Conservation (phyloP, 1,284 basidiomycete species). For the Heterobasidion annosum region DNA sequence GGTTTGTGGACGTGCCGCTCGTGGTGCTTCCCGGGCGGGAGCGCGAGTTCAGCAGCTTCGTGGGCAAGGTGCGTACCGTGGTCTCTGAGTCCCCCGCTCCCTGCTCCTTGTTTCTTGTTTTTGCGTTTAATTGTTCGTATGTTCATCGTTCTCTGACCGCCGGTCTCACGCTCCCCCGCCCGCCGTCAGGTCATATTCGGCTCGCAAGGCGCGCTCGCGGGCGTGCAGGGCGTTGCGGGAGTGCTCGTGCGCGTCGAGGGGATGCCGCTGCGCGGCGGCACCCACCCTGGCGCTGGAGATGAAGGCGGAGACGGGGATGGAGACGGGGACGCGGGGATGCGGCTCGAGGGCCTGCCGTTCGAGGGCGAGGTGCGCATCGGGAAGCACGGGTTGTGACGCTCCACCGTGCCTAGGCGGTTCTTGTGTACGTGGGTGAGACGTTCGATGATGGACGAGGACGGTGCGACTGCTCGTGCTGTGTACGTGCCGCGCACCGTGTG, state of each 20-base stretch:
- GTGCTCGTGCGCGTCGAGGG: conserved; percentile 54
- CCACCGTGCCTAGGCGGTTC: not conserved
- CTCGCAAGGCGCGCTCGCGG: conserved; percentile 55
- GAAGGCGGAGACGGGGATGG: not conserved
- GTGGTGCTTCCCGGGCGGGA: conserved; percentile 68
- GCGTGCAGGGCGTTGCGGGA: conserved; percentile 55
- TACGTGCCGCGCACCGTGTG: too few relatives aligned
- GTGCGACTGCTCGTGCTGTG: too few relatives aligned
- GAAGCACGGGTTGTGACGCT: conserved; percentile 29
- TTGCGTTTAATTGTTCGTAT: not conserved
- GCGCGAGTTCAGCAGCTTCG: conserved; percentile 62
- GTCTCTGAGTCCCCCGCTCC: not conserved
- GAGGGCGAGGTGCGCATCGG: conserved; percentile 56
- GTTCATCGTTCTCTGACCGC: not conserved
- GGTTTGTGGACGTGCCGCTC: conserved; percentile 61
- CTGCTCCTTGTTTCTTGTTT: not conserved
- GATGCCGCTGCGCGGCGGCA: conserved; percentile 35
- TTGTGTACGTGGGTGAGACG: not conserved
- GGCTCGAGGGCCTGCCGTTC: conserved; percentile 56
- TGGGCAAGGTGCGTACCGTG: conserved; percentile 48
- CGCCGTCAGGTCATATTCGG: conserved; percentile 54
- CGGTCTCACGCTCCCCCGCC: not conserved
- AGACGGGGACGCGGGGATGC: conserved; percentile 29
- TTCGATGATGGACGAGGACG: too few relatives aligned
- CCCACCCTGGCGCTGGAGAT: conserved; percentile 10